These are phyloP conservation scores for Bipolaris oryzae DNA, from an alignment of 2,329 filamentous ascomycete species.

Conservation along the genomic window DNA sequence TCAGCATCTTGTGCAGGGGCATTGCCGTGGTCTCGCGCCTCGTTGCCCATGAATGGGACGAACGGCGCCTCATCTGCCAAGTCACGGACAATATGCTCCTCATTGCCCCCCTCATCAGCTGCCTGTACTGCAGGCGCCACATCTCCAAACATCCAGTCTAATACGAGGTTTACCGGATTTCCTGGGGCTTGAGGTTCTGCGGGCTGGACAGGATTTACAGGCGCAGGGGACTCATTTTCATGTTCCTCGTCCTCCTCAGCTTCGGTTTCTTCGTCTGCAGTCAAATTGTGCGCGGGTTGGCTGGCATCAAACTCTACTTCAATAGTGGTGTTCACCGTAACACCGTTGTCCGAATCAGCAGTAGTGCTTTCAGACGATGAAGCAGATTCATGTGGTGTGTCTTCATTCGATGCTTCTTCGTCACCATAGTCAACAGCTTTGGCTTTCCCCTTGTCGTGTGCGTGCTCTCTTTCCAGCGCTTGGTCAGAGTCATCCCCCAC, in stretches of 20 bases:
- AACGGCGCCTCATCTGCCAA: constrained; percentile 66
- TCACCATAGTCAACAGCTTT: constrained; percentile 18
- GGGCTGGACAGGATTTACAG: constrained; percentile 9
- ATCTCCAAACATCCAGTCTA: constrained; percentile 58
- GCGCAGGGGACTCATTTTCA: constrained; percentile 10
- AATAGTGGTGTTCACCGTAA: constrained; percentile 1
- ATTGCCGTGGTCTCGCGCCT: constrained; percentile 34
- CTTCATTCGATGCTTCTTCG: constrained; percentile 3
- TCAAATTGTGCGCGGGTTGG: constrained; percentile 5
- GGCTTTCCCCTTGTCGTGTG: constrained; percentile 39
- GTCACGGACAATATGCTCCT: constrained; percentile 66
- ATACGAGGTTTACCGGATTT: constrained; percentile 38
- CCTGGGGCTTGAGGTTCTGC: constrained; percentile 21
- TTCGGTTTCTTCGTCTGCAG: constrained; percentile 1
- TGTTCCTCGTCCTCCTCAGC: constrained; percentile 4
- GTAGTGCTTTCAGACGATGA: constrained; percentile 6
- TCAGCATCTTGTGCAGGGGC: constrained; percentile 58
- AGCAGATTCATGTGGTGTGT: constrained; percentile 1
- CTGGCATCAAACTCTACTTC: constrained; percentile 11
- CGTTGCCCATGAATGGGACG: constrained; percentile 58
- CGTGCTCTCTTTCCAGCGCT: constrained; percentile 30
- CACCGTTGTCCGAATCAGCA: constrained; percentile 8
- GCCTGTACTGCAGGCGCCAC: constrained; percentile 42
- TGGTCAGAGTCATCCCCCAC: constrained; percentile 36
- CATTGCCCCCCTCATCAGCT: constrained; percentile 50